These are phyloP conservation scores for Picocystis sp. DNA, from an alignment of 163 green algal genomes.

Conservation along the genomic window DNA sequence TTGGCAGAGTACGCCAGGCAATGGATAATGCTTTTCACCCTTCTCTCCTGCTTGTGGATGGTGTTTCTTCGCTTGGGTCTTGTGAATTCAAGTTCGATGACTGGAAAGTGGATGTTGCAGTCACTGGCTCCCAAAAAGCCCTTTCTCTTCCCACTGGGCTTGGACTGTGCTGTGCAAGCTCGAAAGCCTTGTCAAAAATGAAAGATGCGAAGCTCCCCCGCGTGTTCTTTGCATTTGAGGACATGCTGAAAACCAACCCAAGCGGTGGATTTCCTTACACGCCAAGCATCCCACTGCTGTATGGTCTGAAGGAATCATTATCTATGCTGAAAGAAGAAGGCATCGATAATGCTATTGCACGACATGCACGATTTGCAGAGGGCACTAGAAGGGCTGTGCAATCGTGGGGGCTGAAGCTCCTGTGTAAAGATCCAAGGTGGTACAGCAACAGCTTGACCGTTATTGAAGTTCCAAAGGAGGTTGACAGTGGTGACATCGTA, in stretches of 20 bases:
- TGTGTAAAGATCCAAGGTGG: slow-evolving; percentile 79
- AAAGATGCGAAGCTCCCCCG: slow-evolving; percentile 56
- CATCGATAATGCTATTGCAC: slow-evolving; percentile 65
- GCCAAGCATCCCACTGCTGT: slow-evolving; percentile 69
- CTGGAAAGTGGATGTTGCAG: slow-evolving; percentile 90
- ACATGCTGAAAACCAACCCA: slow-evolving; percentile 44
- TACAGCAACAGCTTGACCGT: slow-evolving; percentile 82
- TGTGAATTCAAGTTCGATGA: slow-evolving; percentile 74
- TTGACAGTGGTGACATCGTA: slow-evolving; percentile 78
- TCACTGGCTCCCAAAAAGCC: slow-evolving; percentile 92
- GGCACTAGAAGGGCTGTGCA: slow-evolving; percentile 61
- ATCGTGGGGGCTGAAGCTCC: slow-evolving; percentile 78
- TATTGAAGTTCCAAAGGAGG: slow-evolving; percentile 62
- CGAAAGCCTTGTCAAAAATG: slow-evolving; percentile 46
- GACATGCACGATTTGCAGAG: slow-evolving; percentile 75
- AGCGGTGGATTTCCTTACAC: slow-evolving; percentile 63
- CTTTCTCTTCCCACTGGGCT: slow-evolving; percentile 87
- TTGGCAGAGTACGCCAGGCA: slow-evolving; percentile 37
- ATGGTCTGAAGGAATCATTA: slow-evolving; percentile 69
- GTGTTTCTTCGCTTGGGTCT: slow-evolving; percentile 75
- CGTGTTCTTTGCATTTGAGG: slow-evolving; percentile 77
- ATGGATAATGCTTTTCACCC: slow-evolving; percentile 67
- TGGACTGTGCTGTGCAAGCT: slow-evolving; percentile 54
- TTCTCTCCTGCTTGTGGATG: slow-evolving; percentile 81
- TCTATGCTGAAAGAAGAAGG: slow-evolving; percentile 60